phyloP scores from a whole-genome alignment of 2,329 filamentous ascomycete genomes.

The Tympanopsis confertula region DNA sequence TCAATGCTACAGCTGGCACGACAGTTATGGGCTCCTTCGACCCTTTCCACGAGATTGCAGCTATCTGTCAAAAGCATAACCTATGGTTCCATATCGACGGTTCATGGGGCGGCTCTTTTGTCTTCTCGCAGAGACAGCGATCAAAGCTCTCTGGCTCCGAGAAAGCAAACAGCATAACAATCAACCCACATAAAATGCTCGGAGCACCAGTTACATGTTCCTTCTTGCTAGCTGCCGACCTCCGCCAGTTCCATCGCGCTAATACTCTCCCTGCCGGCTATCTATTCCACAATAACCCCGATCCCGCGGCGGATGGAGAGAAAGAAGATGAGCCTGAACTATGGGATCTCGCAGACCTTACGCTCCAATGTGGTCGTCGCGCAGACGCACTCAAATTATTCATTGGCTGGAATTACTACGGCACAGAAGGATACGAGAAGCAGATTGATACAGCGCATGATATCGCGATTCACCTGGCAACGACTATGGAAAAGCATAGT shows the following conservation, averaged over 20 bases:
- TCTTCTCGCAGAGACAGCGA: slow-evolving; percentile 59
- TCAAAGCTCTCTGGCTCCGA: slow-evolving; percentile 59
- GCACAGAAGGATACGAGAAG: slow-evolving; percentile 56
- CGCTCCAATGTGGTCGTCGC: slow-evolving; percentile 80
- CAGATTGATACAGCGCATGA: slow-evolving; percentile 65
- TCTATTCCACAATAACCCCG: slow-evolving; percentile 54
- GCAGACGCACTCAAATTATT: slow-evolving; percentile 82
- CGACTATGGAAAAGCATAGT: slow-evolving; percentile 35
- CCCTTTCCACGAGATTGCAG: slow-evolving; percentile 58
- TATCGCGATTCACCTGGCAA: slow-evolving; percentile 58
- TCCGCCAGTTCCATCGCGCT: slow-evolving; percentile 66
- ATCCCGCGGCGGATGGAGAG: slow-evolving; percentile 20
- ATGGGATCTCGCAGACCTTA: slow-evolving; percentile 86
- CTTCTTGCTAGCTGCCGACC: slow-evolving; percentile 70
- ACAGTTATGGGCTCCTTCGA: slow-evolving; percentile 88
- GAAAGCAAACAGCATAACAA: slow-evolving; percentile 68
- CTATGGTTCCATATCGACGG: slow-evolving; percentile 92
- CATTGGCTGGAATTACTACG: slow-evolving; percentile 82
- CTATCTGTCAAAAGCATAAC: slow-evolving; percentile 57
- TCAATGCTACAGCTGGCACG: slow-evolving; percentile 90
- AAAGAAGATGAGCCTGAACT: slow-evolving; percentile 33
- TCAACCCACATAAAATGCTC: slow-evolving; percentile 97
- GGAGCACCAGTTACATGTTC: slow-evolving; percentile 82
- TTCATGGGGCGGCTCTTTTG: slow-evolving; percentile 76
- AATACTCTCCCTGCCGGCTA: slow-evolving; percentile 85